Percentiles rank a stretch among this genome's conserved stretches.
These are phyloP conservation scores for Candida tetrigidarum DNA, from an alignment of 1,139 yeast genomes.

Conservation along the genomic window DNA sequence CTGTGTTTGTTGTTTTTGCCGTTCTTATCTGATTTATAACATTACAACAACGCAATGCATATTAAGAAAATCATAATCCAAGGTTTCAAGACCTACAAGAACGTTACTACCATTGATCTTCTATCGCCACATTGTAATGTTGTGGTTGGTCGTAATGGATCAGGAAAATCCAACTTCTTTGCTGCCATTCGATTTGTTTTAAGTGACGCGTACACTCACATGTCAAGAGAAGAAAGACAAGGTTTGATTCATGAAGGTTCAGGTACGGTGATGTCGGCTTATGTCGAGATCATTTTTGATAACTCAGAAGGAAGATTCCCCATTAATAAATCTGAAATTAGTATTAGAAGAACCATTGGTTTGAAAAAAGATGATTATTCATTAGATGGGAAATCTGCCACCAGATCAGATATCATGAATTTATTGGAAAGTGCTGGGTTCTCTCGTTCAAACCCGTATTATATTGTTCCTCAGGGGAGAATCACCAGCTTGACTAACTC, in stretches of 20 bases:
- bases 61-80: slow-evolving; percentile 67
- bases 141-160: slow-evolving; percentile 94
- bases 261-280: slow-evolving; percentile 91
- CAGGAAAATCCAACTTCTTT: slow-evolving; percentile 95
- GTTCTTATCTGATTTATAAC: not conserved
- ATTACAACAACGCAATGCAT: slow-evolving; percentile 30
- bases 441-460: slow-evolving; percentile 88
- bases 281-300: slow-evolving; percentile 87
- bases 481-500: slow-evolving; percentile 88
- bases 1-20: not conserved
- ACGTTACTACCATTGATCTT: slow-evolving; percentile 75
- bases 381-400: slow-evolving; percentile 75
- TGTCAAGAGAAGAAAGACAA: slow-evolving; percentile 89
- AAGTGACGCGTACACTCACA: slow-evolving; percentile 86
- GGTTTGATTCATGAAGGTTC: slow-evolving; percentile 90
- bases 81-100: slow-evolving; percentile 94
- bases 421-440: slow-evolving; percentile 92
- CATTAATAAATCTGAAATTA: slow-evolving; percentile 66
- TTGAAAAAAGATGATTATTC: slow-evolving; percentile 90
- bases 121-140: slow-evolving; percentile 86
- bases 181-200: slow-evolving; percentile 94
- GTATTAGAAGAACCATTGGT: slow-evolving; percentile 87
- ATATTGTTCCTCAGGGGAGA: slow-evolving; percentile 96
- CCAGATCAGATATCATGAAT: slow-evolving; percentile 82
- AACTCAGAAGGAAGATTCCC: slow-evolving; percentile 80